Evolutionary conservation across 2,329 filamentous ascomycete genomes (phyloP), one percentile per base, ranked within the genome.

Genomic region (Niveomyces coronatus): DNA sequence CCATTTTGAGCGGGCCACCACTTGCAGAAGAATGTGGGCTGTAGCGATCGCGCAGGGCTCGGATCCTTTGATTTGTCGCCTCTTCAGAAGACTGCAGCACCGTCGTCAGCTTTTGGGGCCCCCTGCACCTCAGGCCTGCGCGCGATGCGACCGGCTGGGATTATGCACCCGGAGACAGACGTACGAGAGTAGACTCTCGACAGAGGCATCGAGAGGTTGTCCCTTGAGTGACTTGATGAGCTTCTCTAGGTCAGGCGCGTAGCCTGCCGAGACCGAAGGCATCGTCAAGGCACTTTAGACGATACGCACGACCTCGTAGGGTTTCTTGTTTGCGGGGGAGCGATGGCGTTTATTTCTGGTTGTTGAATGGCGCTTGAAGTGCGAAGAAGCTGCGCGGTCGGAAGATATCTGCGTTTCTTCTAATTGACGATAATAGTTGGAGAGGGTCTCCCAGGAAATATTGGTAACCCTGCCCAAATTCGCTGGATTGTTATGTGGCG

Each of bases 11-110:
- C 79, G 79, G 23, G 84, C 84, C 36, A 98, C 85, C 16, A 95
- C 84, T 44, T 85, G 82, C 36, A 87, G 75, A 30, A 98, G 77
- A 19, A 96, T 78, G 51, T 93, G 83, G 16, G 88, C 85, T 3
- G 89, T 96, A 44, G 88, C 88, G 42, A 91, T 78, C 41, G 91
- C 91, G 62, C 88, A 95, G 58, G 84, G 77, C 58, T 91, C 79
- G 32, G 88, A 85, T 47, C 85, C 85, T 44, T 76, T 77, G 53
- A 98, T 94, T 56, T 96, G 89, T 50, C 88, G 74, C 56, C 88
- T 74, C 62, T 94, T 95, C 47, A 98, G 74, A 15, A 95, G 78
- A 37, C 85, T 91, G 50, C 15, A 10, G n/a, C 15, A 20, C 24
- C 14, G 35, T 43, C 35, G 43, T 43, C 29, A n/a, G 22, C 32